Percentiles rank a stretch among this genome's conserved stretches.
Evolutionary conservation across 805 yeast species (phyloP).

Genomic region (Saccharomycopsis sp.): DNA sequence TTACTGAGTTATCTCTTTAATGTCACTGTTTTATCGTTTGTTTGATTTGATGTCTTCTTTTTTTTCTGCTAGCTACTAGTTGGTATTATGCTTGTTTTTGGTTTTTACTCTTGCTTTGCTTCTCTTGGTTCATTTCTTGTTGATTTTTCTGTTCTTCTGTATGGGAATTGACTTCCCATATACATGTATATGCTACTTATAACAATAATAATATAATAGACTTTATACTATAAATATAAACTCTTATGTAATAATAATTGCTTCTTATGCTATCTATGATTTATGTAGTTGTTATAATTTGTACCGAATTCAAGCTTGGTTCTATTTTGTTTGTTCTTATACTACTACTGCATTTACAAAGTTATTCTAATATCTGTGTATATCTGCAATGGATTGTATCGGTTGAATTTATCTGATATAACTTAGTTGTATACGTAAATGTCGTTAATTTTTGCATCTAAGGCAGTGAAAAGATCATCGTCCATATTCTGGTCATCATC

Average conservation of each 20-base stretch:
- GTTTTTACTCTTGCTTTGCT: not conserved
- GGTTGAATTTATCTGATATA: not conserved
- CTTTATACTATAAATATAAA: no score
- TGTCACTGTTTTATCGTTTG: conserved; percentile 2
- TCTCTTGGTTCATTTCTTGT: not conserved
- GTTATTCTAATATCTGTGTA: no score
- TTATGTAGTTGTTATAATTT: no score
- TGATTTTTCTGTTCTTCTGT: not conserved
- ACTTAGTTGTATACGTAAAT: conserved; percentile 6
- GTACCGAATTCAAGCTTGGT: no score
- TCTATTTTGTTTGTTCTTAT: no score
- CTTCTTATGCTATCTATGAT: no score
- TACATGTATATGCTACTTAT: no score
- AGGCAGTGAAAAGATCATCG: not conserved
- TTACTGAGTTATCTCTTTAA: not conserved
- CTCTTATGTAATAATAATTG: no score
- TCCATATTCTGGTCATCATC: conserved; percentile 21
- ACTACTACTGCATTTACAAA: no score
- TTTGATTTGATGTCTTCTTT: conserved; percentile 1
- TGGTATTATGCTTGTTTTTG: not conserved
- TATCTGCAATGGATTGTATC: no score
- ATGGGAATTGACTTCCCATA: not conserved
- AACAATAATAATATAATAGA: no score
- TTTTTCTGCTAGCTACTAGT: not conserved
- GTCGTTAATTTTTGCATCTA: not conserved